Evolutionary conservation across 306 rosid genomes (phyloP), one percentile per base, ranked within the genome.

Genomic region (Vachellia pachyceras): DNA sequence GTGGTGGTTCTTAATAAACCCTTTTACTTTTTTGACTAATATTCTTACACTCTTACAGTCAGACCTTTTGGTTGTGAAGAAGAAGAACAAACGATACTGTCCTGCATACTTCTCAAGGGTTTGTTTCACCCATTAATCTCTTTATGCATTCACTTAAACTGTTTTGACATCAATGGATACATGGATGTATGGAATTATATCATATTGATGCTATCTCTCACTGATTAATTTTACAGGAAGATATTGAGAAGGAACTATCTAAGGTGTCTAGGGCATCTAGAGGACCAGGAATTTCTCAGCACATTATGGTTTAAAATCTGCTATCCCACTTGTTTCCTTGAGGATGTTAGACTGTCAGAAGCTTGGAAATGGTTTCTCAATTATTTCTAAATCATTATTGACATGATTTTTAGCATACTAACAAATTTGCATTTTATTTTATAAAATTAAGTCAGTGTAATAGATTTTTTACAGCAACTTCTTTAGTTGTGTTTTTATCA

Each of bases 81-180:
- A 86, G 91, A 93, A 87, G 86, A 93, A 90, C 83, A 95, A 86
- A 88, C 97, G 99, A 77, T 95, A 91, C 81, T 95, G 97, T 83
- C 99, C 99, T 68, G 84, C 93, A 47, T 95, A 93, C 80, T 95
- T 95, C 87, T 83, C 92, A 18, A 95, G 89, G 99, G 98, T 93
- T 82, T 64, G 94, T 87, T 88, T 75, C 23, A 69, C 50, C 61
- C 69, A 37, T 81, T 45, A 77, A 63, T 84, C 74, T 83, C 70
- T 46, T 39, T 14, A 4, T 41, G 14, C 46, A 77, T 72, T 69
- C 66, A 11, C 73, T 73, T 58, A 49, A 65, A 47, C 68, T 65
- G 61, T 82, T 36, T 52, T 73, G 77, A 70, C 60, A 60, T 76
- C 22, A 68, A 6, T 44, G 23, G 50, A 41, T 29, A 35, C 41